phyloP scores from a whole-genome alignment of 164 flowering plant species.

The Buxus sempervirens region DNA sequence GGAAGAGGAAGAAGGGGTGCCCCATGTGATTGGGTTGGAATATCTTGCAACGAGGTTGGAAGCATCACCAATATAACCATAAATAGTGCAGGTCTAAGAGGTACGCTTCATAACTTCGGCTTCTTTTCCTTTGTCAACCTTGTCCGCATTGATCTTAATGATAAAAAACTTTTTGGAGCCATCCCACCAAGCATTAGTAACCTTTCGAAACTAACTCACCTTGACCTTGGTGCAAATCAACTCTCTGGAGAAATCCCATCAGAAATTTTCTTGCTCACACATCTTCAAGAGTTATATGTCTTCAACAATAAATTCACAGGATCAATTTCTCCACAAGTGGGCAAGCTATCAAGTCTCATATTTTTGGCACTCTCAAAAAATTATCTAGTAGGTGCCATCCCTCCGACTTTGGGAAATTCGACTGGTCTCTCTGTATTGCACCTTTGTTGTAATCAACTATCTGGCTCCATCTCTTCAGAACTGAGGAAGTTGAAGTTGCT shows the following conservation, averaged over 20 bases:
- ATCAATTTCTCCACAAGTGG: neutral
- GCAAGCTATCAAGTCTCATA: neutral
- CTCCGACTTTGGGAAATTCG: neutral
- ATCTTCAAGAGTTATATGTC: neutral
- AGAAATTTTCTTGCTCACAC: neutral
- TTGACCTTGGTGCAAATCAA: constrained; percentile 8
- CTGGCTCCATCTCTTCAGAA: neutral
- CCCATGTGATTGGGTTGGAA: constrained; percentile 18
- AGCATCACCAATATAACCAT: constrained; percentile 7
- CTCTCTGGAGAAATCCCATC: neutral
- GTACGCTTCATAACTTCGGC: constrained; percentile 9
- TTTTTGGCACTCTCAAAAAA: neutral
- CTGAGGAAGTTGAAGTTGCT: neutral
- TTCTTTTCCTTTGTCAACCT: constrained; percentile 10
- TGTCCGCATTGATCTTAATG: neutral
- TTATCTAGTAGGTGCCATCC: neutral
- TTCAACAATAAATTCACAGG: neutral
- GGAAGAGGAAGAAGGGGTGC: neutral
- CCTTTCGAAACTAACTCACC: constrained; percentile 5
- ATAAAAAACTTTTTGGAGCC: neutral
- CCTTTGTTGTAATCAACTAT: neutral
- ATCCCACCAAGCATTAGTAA: constrained; percentile 10
- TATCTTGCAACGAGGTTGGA: constrained; percentile 5
- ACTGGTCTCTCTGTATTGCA: neutral
- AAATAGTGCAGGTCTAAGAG: constrained; percentile 5